Evolutionary conservation across 345 rosid species (phyloP).

Genomic region (Aquilaria yunnanensis): DNA sequence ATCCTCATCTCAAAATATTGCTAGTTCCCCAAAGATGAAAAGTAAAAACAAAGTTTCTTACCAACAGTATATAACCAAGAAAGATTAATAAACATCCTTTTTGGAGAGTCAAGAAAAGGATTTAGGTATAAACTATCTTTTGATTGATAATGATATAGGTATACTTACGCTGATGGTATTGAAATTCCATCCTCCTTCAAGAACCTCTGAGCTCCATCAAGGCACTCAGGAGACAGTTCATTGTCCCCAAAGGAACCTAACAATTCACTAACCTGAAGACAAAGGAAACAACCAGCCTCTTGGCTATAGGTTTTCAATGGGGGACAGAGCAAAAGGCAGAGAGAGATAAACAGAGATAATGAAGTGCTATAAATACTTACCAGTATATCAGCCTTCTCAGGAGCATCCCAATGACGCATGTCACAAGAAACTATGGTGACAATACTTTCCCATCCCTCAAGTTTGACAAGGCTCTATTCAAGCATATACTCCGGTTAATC

Average conservation of each 20-base stretch:
- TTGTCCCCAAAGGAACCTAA: constrained; percentile 98
- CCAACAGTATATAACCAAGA: neutral
- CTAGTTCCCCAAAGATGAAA: neutral
- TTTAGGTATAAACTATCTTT: neutral
- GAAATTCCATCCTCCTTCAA: constrained; percentile 92
- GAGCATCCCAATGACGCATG: constrained; percentile 97
- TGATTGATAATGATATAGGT: constrained; percentile 1
- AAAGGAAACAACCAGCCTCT: constrained; percentile 1
- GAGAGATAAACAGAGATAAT: neutral
- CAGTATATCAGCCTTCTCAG: constrained; percentile 94
- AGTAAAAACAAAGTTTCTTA: neutral
- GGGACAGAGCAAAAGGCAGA: constrained; percentile 8
- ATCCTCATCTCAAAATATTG: no score
- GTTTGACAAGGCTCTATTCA: constrained; percentile 76
- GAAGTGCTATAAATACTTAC: constrained; percentile 24
- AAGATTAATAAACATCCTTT: neutral
- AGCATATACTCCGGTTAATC: constrained; percentile 13
- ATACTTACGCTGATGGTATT: constrained; percentile 89
- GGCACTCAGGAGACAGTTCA: constrained; percentile 98
- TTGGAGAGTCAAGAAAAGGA: no score
- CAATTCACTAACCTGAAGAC: constrained; percentile 78
- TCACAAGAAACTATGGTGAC: constrained; percentile 92
- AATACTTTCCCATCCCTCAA: constrained; percentile 82
- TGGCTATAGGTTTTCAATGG: no score
- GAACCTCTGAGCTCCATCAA: constrained; percentile 98